Evolutionary conservation across 1,284 basidiomycete genomes (phyloP), one percentile per base, ranked within the genome.

Genomic region (Mrakiaceae sp.): DNA sequence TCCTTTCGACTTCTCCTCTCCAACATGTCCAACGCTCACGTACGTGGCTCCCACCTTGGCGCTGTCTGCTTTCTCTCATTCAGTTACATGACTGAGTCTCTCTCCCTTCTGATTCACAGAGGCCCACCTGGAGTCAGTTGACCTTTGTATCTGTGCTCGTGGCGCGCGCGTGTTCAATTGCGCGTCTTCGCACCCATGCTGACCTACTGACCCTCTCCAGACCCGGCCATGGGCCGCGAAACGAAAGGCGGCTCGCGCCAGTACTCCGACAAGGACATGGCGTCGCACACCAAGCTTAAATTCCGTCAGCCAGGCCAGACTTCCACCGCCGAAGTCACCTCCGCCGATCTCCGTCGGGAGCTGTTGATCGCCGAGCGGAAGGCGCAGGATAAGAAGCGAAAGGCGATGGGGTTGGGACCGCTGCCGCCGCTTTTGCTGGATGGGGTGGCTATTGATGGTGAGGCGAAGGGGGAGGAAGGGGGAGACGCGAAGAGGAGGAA

Each of bases 251-350:
- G 88, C 64, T 91, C 90, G 57, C 84, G 88, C 68, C 89, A 92
- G 74, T 88, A 87, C 77, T 92, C 90, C 12, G 87, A 88, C 72
- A 83, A 88, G 66, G 90, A 94, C 74, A 87, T 95, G 81, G 89
- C 93, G 3, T 81, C 89, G 4, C 89, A 96, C 75, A 97, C 92
- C 1, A 94, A 94, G 77, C 86, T 97, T 69, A 97, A 97, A 80
- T 97, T 96, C 78, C 84, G 93, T 49, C 89, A 93, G 79, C 83
- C 86, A 2, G 90, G 90, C 4, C 90, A 94, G 75, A 91, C 88
- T 0, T 85, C 86, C 1, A 74, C 80, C 0, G 76, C 76, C 1
- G 93, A 96, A 69, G 85, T 94, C 4, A 80, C 82, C 67, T 85
- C 85, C 68, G 81, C 83, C 42, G 92, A 97, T 74, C 77, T 97